Base-by-base conservation (phyloP, 768 basidiomycete species). In the Gymnopilus junonius region DNA sequence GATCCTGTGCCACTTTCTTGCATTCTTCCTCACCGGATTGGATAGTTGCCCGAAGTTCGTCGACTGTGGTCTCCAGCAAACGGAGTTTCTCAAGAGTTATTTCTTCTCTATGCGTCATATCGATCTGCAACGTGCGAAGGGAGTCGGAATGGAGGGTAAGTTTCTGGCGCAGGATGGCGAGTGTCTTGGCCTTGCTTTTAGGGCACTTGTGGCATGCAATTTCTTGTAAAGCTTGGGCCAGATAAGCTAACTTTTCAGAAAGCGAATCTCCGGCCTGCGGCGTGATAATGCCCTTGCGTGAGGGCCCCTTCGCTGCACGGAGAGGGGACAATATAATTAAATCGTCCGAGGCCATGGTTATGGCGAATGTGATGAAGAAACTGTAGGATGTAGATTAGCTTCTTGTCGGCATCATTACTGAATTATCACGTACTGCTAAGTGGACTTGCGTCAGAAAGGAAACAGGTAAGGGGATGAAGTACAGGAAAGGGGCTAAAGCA, bases 21-120 rank as follows among this genome's bases (percentile, higher is more conserved):
- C 35, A 12, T 54, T 64, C 58, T 21, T 55, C 58, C 51, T 59
- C 43, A 27, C 53, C 27, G n/a, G 51, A 15, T 23, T 15, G 37
- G n/a, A 59, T 17, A 4, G 27, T 10, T 32, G 10, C 15, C 40
- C 46, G 34, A n/a, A 62, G 54, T 37, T 51, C 54, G 15, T 55
- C 54, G 27, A 55, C 11, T 15, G 54, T 37, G 4, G 54, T 15
- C 40, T 55, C 54, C 21, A 55, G 20, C 6, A 40, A 4, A 8
- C 7, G 8, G 25, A 55, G 10, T 27, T n/a, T 55, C 10, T 37
- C 37, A 17, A 17, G 40, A 25, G 54, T 14, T 15, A 39, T n/a
- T 37, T 55, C 54, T 55, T 39, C 54, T 27, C 25, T 25, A 20
- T 12, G 2, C 15, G 15, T 12, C 35, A 55, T 25, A 17, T 23